Conservation (phyloP, 768 basidiomycete species). For the Mrakia frigida region DNA sequence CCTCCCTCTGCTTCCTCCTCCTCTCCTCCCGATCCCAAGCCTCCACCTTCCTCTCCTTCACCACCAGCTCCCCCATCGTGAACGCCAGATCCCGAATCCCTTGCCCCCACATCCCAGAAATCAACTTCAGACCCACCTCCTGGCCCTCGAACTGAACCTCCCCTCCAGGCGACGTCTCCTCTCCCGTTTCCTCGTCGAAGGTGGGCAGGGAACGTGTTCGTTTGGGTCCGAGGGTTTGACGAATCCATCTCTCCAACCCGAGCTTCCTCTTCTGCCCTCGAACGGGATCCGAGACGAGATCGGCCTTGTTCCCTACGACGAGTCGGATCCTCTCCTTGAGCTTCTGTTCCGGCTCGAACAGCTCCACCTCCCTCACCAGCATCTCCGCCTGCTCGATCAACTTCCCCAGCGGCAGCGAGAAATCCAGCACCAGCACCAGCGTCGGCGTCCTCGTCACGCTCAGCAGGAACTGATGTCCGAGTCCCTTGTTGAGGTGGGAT, state of each 20-base stretch:
- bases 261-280: not conserved
- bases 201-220: not conserved
- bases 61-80: conserved; percentile 32
- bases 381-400: conserved; percentile 53
- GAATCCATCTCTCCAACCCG: conserved; percentile 8
- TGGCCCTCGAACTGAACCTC: too few species aligned
- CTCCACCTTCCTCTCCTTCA: not conserved
- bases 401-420: conserved; percentile 48
- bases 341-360: conserved; percentile 54
- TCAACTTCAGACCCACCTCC: conserved; percentile 25
- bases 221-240: conserved; percentile 6
- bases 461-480: conserved; percentile 88
- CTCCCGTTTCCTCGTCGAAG: not conserved
- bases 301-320: conserved; percentile 93
- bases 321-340: conserved; percentile 71
- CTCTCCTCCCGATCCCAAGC: conserved; percentile 17
- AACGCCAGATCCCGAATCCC: conserved; percentile 30
- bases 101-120: conserved; percentile 30
- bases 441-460: conserved; percentile 88
- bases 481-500: conserved; percentile 81
- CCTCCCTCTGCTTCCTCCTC: conserved; percentile 18
- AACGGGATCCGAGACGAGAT: conserved; percentile 56
- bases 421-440: conserved; percentile 86
- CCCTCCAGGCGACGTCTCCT: not conserved
- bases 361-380: conserved; percentile 75